Evolutionary conservation across 2,329 filamentous ascomycete genomes (phyloP).

Genomic region (Aspergillaceae sp.): DNA sequence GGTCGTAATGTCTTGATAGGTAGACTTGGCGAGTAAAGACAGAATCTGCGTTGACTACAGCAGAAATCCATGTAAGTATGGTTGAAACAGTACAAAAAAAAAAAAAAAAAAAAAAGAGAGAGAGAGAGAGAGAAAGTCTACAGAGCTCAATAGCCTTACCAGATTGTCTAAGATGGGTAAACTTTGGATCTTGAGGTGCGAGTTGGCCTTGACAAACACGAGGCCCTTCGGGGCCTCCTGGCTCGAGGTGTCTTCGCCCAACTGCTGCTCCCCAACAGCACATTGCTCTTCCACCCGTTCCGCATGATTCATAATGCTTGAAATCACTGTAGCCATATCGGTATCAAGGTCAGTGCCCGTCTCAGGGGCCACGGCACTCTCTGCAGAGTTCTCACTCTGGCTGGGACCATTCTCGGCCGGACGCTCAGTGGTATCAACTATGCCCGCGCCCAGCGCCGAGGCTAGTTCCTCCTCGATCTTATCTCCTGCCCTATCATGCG

Average conservation of each 20-base stretch:
- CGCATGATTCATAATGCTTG: conserved; percentile 36
- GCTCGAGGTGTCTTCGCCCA: conserved; percentile 16
- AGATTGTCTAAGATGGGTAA: conserved; percentile 54
- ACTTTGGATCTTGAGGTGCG: conserved; percentile 49
- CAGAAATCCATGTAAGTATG: background rate
- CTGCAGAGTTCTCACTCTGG: conserved; percentile 13
- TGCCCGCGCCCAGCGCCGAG: conserved; percentile 24
- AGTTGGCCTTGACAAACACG: conserved; percentile 36
- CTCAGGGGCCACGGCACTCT: conserved; percentile 13
- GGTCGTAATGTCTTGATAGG: conserved; percentile 48
- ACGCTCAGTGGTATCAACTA: conserved; percentile 19
- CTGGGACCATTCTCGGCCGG: conserved; percentile 11
- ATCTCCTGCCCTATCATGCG: conserved; percentile 20
- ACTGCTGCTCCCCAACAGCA: conserved; percentile 27
- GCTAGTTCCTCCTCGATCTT: conserved; percentile 31
- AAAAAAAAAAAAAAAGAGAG: conserved; percentile 1
- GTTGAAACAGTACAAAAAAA: background rate
- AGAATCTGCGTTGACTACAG: conserved; percentile 51
- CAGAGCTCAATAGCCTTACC: conserved; percentile 31
- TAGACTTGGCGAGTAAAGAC: conserved; percentile 48
- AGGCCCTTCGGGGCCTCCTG: conserved; percentile 25
- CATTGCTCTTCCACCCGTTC: conserved; percentile 35
- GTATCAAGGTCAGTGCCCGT: conserved; percentile 19
- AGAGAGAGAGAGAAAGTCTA: background rate
- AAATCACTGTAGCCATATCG: conserved; percentile 33